phyloP scores from a whole-genome alignment of 139 green algal genomes.

The Parachlorella kessleri region DNA sequence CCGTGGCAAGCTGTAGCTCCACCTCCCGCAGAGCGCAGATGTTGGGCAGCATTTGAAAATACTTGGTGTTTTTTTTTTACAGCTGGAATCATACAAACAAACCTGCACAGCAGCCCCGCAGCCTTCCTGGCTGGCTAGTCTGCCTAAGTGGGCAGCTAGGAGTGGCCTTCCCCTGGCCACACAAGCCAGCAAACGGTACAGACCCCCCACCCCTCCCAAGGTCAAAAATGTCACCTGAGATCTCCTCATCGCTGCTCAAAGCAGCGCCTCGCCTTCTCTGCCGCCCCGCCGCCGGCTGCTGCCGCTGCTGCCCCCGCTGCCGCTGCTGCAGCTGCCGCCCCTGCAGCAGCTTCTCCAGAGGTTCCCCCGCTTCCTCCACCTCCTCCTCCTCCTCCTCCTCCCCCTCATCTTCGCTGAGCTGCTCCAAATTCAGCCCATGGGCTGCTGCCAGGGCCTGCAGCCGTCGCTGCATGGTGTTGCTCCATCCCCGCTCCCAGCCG shows the following conservation, averaged over 20 bases:
- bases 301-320: not conserved
- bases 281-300: not conserved
- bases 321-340: conserved; percentile 4
- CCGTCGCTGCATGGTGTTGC: not conserved
- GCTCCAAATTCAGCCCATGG: conserved; percentile 6
- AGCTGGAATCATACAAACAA: no score
- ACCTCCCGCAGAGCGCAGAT: no score
- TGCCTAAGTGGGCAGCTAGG: no score
- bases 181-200: no score
- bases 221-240: not conserved
- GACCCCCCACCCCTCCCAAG: no score
- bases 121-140: no score
- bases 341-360: not conserved
- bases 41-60: no score
- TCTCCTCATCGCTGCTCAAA: not conserved
- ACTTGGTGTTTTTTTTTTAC: no score
- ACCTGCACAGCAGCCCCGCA: no score
- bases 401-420: conserved; percentile 29
- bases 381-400: not conserved
- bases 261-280: not conserved
- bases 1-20: no score
- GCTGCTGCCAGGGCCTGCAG: conserved; percentile 1
- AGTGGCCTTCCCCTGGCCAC: no score
- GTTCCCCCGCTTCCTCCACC: not conserved
- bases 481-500: conserved; percentile 34